A percentile compares a stretch with the other conserved stretches of the same genome.
These are phyloP conservation scores for Kodamaea sp. DNA, from an alignment of 1,139 yeast species.

Conservation along the genomic window DNA sequence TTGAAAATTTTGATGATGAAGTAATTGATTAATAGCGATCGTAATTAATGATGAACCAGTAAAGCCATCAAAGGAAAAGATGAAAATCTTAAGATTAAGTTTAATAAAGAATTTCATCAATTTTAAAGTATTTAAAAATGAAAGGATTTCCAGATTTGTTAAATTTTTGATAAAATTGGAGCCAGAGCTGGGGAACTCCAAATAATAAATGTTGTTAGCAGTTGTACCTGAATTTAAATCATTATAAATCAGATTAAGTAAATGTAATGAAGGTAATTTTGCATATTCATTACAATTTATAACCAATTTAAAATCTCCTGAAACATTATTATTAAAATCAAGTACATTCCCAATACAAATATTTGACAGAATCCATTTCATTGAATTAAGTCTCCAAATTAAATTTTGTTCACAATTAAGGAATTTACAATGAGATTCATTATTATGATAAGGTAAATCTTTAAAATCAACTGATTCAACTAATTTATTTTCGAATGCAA, in stretches of 20 bases:
- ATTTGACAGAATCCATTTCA: conserved; percentile 27
- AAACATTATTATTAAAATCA: conserved; percentile 25
- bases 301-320: conserved; percentile 27
- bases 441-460: conserved; percentile 1
- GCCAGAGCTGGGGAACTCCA: conserved; percentile 39
- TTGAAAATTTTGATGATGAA: conserved; percentile 19
- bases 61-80: conserved; percentile 40
- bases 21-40: conserved; percentile 16
- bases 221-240: conserved; percentile 10
- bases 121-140: conserved; percentile 32
- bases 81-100: conserved; percentile 24
- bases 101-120: conserved; percentile 24
- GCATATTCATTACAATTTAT: conserved; percentile 38
- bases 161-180: conserved; percentile 18
- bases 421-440: conserved; percentile 17
- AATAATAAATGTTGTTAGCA: conserved; percentile 17
- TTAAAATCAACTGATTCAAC: conserved; percentile 1
- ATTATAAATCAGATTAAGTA: conserved; percentile 15
- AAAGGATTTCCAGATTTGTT: conserved; percentile 26
- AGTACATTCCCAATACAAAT: conserved; percentile 34
- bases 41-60: conserved; percentile 36
- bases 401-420: conserved; percentile 36
- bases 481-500: conserved; percentile 1
- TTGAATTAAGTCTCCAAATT: conserved; percentile 34
- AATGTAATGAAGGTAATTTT: conserved; percentile 23